Evolutionary conservation across 805 yeast species (phyloP).

Genomic region (Nakazawaea populi): DNA sequence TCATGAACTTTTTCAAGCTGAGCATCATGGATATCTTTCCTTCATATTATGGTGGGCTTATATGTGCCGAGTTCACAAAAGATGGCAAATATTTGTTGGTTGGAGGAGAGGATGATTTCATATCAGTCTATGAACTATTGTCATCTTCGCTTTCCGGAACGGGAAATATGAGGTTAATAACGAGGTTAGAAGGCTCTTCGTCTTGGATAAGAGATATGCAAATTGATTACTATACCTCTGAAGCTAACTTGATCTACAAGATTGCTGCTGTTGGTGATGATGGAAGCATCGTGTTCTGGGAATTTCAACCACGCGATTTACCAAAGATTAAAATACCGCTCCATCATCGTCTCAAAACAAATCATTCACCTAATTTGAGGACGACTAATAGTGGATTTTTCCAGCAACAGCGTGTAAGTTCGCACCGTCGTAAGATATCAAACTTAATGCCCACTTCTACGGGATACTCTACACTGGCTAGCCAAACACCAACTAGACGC

Average conservation of each 20-base stretch:
- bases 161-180: constrained; percentile 20
- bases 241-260: constrained; percentile 30
- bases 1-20: constrained; percentile 46
- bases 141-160: constrained; percentile 5
- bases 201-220: constrained; percentile 45
- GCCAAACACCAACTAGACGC: not conserved
- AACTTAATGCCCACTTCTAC: not conserved
- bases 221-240: constrained; percentile 33
- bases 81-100: constrained; percentile 41
- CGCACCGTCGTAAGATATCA: constrained; percentile 8
- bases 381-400: not conserved
- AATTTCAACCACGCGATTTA: constrained; percentile 41
- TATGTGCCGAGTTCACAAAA: constrained; percentile 40
- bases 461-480: not conserved
- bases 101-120: constrained; percentile 54
- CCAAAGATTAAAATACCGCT: constrained; percentile 25
- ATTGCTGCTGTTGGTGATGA: constrained; percentile 54
- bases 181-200: constrained; percentile 38
- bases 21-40: constrained; percentile 47
- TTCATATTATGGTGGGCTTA: constrained; percentile 61
- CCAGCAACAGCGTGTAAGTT: not conserved
- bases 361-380: constrained; percentile 2
- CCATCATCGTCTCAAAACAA: constrained; percentile 8
- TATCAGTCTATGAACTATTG: constrained; percentile 34
- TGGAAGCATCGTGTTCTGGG: constrained; percentile 46